Evolutionary conservation across 805 yeast species (phyloP), one percentile per base, ranked within the genome.

Genomic region (Cyberlindnera mississippiensis): DNA sequence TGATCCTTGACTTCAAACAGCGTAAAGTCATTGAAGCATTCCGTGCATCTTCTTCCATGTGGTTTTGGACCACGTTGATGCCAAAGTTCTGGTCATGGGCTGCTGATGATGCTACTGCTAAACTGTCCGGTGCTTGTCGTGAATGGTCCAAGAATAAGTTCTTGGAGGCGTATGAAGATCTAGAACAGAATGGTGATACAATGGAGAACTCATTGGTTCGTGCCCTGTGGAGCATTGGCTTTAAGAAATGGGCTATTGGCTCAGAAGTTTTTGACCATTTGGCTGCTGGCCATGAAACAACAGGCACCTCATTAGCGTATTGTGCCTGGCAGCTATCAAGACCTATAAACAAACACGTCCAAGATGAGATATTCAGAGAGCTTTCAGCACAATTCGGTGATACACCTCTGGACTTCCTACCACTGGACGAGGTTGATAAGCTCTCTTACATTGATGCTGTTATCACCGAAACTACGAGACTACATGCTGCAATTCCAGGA

Each of bases 201-300:
- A 39, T 37, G 28, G 54, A 49, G 19, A 15, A 41, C 2, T 52
- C 60, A 2, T 37, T 27, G 29, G 29, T 27, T 11, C 7, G 29
- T 8, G 16, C 28, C 18, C 35, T 8, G 13, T 32, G 35, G 35
- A 32, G 27, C 18, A 34, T 40, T 6, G 61, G 60, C 2, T 41
- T 63, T 6, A 44, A 42, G 1, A 60, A 57, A 24, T 48, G 51
- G 44, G 53, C 62, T 9, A 68, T 73, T 11, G 70, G 69, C n/a
- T 63, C 75, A 27, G 81, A 75, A 48, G 56, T 69, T 20, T 69
- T 74, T 34, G 90, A 82, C 53, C 86, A 82, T 56, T 69, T 82
- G 29, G 81, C 83, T 35, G 90, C 90, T 1, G 90, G 90, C 3
- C 89, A 83, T 55, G 84, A 82, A 54, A 82, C 90, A 5, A 81